Evolutionary conservation across 2,329 filamentous ascomycete genomes (phyloP), one percentile per base, ranked within the genome.

Genomic region (Ophidiomyces ophidiicola): DNA sequence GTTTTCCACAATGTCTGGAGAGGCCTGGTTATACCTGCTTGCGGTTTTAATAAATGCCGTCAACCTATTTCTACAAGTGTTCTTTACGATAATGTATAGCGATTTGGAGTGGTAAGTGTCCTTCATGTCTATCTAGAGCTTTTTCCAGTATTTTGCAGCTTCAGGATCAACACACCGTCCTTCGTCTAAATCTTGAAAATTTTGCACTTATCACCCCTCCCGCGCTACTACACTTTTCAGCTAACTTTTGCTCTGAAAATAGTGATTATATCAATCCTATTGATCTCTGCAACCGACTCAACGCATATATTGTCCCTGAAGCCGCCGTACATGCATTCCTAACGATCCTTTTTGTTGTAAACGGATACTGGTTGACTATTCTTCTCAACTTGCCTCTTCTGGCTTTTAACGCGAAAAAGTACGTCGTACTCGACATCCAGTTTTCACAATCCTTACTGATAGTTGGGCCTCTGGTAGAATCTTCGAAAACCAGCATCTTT

Each of bases 81-180:
- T 98, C 76, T 98, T 98, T 71, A 98, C 90, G 43, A 98, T 98
- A 61, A 98, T 98, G 92, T 98, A 96, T 70, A 94, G 85, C 66
- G 90, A 98, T 74, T 69, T 98, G 57, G 90, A 98, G 81, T 98
- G 90, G 87, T 93, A 70, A 58, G 83, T 72, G 24, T n/a, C 24
- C 7, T 7, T 26, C n/a, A n/a, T 26, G 7, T 26, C 24, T 32
- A 23, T 4, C 25, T 8, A 28, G 25, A n/a, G 8, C 8, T 10
- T 4, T 28, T 28, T 8, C 25, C n/a, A n/a, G n/a, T n/a, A n/a
- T n/a, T n/a, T n/a, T n/a, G n/a, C n/a, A n/a, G n/a, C n/a, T n/a
- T n/a, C n/a, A n/a, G n/a, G n/a, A 4, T 14, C n/a, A 31, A 4
- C 25, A 8, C 26, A 6, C n/a, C 10, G 18, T 12, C 15, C 28